Evolutionary conservation across 31 red algal species (phyloP).

Genomic region (Endocladia muricata): DNA sequence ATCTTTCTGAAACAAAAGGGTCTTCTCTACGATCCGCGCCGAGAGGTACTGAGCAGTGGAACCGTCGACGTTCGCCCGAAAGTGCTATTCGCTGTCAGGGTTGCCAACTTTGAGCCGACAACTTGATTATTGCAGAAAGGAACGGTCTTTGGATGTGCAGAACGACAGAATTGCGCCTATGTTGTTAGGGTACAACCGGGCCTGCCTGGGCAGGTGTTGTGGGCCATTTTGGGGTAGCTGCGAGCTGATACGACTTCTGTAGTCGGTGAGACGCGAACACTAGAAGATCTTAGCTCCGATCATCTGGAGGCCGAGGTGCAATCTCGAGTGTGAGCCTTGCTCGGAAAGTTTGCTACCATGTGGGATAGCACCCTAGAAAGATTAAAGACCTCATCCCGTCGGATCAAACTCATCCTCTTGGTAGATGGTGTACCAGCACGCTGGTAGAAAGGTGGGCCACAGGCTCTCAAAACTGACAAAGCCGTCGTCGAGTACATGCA

Average conservation of each 20-base stretch:
- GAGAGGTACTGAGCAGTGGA: background rate
- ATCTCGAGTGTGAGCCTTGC: background rate
- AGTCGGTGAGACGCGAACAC: too few species aligned
- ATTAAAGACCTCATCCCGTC: background rate
- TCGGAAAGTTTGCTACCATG: slow-evolving; percentile 1
- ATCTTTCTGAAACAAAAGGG: background rate
- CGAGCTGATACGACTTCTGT: too few species aligned
- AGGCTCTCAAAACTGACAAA: background rate
- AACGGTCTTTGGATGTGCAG: background rate
- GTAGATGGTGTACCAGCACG: background rate
- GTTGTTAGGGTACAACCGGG: too few species aligned
- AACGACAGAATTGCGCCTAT: too few species aligned
- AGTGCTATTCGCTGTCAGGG: background rate
- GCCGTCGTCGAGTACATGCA: slow-evolving; percentile 5
- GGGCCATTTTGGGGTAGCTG: too few species aligned
- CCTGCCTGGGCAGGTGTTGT: too few species aligned
- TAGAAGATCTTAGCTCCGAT: slow-evolving; percentile 4
- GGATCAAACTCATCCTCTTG: background rate
- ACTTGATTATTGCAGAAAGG: background rate
- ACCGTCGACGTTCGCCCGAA: background rate
- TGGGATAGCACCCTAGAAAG: background rate
- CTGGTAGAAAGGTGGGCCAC: background rate
- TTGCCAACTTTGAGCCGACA: background rate
- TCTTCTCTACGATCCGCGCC: background rate
- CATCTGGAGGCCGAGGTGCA: background rate